Percentiles rank a stretch among this genome's conserved stretches.
Conservation (phyloP, 2,329 filamentous ascomycete species). For the Fusarium decemcellulare region DNA sequence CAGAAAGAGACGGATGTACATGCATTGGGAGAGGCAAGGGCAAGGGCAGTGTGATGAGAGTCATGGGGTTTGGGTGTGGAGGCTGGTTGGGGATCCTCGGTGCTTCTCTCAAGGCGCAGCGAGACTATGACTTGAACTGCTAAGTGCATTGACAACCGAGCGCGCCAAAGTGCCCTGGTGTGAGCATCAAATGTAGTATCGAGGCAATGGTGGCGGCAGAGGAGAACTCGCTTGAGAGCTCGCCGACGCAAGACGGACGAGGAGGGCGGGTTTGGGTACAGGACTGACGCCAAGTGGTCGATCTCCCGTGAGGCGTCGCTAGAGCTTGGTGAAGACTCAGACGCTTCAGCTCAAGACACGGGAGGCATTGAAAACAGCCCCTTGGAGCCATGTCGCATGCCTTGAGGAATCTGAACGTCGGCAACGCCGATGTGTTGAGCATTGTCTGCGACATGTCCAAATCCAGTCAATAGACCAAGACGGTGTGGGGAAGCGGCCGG, state of each 20-base stretch:
- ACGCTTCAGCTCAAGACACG: neutral
- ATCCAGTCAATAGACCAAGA: neutral
- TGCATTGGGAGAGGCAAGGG: constrained; percentile 3
- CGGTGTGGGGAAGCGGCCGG: neutral
- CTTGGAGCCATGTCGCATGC: constrained; percentile 3
- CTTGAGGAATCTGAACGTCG: constrained; percentile 8
- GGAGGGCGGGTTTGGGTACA: neutral
- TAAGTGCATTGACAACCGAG: neutral
- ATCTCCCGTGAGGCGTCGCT: constrained; percentile 14
- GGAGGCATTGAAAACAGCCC: neutral
- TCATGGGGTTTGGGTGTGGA: neutral
- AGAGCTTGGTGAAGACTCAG: constrained; percentile 1
- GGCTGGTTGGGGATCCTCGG: neutral
- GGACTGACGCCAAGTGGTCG: neutral
- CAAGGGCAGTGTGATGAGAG: neutral
- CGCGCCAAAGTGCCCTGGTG: neutral
- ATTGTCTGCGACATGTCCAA: constrained; percentile 5
- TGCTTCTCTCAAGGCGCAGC: neutral
- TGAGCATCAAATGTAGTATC: neutral
- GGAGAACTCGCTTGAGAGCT: constrained; percentile 5
- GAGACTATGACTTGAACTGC: neutral
- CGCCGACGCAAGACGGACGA: neutral
- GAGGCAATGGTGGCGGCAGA: neutral
- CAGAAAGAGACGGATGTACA: neutral
- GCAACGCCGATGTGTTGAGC: constrained; percentile 19